Evolutionary conservation across 805 yeast species (phyloP), one percentile per base, ranked within the genome.

Genomic region (Wickerhamomyces hampshirensis): DNA sequence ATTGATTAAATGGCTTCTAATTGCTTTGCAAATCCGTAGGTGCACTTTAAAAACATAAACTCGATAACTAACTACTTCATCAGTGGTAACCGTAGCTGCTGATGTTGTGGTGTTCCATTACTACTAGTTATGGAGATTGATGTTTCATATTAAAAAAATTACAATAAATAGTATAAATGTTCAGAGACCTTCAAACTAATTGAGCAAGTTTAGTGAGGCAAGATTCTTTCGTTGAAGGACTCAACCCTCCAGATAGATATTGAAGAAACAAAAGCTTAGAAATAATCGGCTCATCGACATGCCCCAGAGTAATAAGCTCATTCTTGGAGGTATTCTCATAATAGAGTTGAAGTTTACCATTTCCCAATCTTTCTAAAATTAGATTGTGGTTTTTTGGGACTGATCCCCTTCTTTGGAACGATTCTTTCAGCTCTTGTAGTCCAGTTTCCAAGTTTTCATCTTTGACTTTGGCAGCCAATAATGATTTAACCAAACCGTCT

Each of bases 401-500:
- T 10, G 85, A 71, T 15, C 87, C 84, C 50, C 75, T 79, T 41
- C 75, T 66, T 4, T 69, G 63, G 51, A 88, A 84, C 1, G 74
- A 76, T 5, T 59, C 62, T 50, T 83, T 73, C 39, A 89, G 58
- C 53, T 85, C 78, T 27, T 73, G 76, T 10, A 89, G 59, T 1
- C 96, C 96, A 9, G 60, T 59, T n/a, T 66, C 66, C n/a, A 73
- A 55, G 17, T 58, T 62, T 3, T 68, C 75, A 23, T 63, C 63
- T 26, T 69, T 62, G 6, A 66, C 60, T 46, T 77, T 77, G 35
- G 81, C 74, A 24, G 86, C 82, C 57, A 80, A 66, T 31, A 86
- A 73, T 0, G 95, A 77, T 56, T 89, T 81, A 33, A 87, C 73
- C 42, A 93, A 73, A 0, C 98, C 98, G 55, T 93, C 98, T 46